phyloP scores from a whole-genome alignment of 78 protist genomes.

The Trichosphaerium sp. region DNA sequence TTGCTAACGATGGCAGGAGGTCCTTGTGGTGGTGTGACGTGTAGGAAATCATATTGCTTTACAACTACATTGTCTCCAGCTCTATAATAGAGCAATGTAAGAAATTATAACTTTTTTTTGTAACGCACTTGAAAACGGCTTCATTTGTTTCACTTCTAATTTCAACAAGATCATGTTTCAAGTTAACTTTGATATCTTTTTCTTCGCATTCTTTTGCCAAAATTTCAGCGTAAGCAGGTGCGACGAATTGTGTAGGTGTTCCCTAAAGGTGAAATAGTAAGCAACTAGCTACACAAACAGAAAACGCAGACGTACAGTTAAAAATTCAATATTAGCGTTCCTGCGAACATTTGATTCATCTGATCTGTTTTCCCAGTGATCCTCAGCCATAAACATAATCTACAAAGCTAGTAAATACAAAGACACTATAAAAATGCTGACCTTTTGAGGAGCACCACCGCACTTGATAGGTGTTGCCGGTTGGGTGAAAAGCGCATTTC shows the following conservation, averaged over 20 bases:
- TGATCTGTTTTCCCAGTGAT: slow-evolving; percentile 4
- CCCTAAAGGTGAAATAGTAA: too few relatives aligned
- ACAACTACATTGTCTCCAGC: neutral
- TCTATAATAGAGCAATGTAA: too few relatives aligned
- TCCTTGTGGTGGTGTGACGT: slow-evolving; percentile 56
- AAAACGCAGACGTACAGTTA: slow-evolving; percentile 34
- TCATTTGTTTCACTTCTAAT: slow-evolving; percentile 30
- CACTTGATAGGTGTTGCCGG: slow-evolving; percentile 54
- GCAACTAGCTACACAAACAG: too few relatives aligned
- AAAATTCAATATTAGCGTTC: slow-evolving; percentile 16
- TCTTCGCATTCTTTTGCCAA: slow-evolving; percentile 36
- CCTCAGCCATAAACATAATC: slow-evolving; percentile 54
- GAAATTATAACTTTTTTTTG: too few relatives aligned
- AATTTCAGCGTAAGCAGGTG: too few relatives aligned
- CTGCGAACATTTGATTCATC: slow-evolving; percentile 5
- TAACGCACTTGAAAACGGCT: slow-evolving; percentile 48
- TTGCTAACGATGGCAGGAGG: slow-evolving; percentile 12
- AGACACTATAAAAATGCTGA: too few relatives aligned
- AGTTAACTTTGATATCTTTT: neutral
- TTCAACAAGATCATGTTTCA: slow-evolving; percentile 15
- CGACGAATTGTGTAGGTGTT: too few relatives aligned
- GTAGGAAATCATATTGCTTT: slow-evolving; percentile 48
- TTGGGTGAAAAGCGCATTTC: slow-evolving; percentile 45
- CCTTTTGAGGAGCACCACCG: slow-evolving; percentile 72
- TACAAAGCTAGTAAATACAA: too few relatives aligned